These are phyloP conservation scores for Davidsoniella australis DNA, from an alignment of 2,329 filamentous ascomycete genomes.

Conservation along the genomic window DNA sequence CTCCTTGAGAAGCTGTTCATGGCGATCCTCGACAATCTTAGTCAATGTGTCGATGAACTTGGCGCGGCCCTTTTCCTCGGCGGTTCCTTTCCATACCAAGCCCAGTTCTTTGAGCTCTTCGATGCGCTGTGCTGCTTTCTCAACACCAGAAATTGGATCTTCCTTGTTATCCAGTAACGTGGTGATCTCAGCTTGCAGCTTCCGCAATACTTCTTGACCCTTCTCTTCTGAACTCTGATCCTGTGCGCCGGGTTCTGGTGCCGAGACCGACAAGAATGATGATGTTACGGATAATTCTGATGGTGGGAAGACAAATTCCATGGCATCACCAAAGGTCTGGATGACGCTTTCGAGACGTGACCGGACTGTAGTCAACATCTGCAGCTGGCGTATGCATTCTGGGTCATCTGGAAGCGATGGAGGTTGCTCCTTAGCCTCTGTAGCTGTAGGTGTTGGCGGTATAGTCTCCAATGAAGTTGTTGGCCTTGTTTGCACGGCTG, in stretches of 20 bases:
- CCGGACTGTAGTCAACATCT: conserved; percentile 68
- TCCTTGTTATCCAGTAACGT: conserved; percentile 40
- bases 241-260: conserved; percentile 50
- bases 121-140: conserved; percentile 56
- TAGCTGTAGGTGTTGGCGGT: neutral
- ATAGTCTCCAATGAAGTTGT: neutral
- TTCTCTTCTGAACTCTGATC: conserved; percentile 65
- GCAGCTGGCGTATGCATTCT: conserved; percentile 58
- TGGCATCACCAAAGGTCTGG: conserved; percentile 80
- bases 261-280: conserved; percentile 78
- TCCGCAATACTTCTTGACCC: conserved; percentile 62
- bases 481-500: conserved; percentile 14
- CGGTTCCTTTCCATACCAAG: conserved; percentile 85
- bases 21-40: conserved; percentile 66
- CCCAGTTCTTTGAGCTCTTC: conserved; percentile 61
- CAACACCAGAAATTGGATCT: conserved; percentile 49
- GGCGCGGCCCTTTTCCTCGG: conserved; percentile 71
- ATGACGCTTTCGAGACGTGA: conserved; percentile 77
- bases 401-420: conserved; percentile 28
- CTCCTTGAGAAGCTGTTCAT: conserved; percentile 35
- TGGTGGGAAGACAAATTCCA: conserved; percentile 85
- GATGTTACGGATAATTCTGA: conserved; percentile 72
- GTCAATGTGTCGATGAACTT: conserved; percentile 70
- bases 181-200: conserved; percentile 54
- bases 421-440: conserved; percentile 11